Percentiles rank a stretch among this genome's conserved stretches.
These are phyloP conservation scores for Brassica balearica DNA, from an alignment of 441 rosid genomes.

Conservation along the genomic window DNA sequence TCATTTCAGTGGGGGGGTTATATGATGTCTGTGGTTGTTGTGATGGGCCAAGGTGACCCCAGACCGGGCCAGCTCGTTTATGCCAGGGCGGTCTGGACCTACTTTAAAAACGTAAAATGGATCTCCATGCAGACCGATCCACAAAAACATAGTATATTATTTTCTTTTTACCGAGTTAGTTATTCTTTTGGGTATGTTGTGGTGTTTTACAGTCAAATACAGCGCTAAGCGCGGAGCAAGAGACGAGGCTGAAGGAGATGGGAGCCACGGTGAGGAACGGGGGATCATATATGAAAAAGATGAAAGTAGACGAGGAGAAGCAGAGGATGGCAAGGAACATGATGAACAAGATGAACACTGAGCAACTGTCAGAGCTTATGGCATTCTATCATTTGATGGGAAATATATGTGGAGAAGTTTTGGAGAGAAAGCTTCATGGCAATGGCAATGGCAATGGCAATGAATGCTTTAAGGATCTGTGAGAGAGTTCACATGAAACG, in stretches of 20 bases:
- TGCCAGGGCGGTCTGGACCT: background rate
- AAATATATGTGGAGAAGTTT: slow-evolving; percentile 74
- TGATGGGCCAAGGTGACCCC: slow-evolving; percentile 21
- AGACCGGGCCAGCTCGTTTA: background rate
- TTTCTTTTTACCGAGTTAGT: background rate
- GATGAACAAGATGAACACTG: slow-evolving; percentile 77
- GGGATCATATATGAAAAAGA: slow-evolving; percentile 59
- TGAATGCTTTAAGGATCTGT: slow-evolving; percentile 38
- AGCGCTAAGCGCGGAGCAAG: slow-evolving; percentile 72
- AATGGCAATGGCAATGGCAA: slow-evolving; percentile 49
- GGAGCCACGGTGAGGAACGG: slow-evolving; percentile 93
- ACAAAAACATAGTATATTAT: background rate
- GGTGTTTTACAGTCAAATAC: slow-evolving; percentile 65
- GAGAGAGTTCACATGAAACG: slow-evolving; percentile 31
- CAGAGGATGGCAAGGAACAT: slow-evolving; percentile 68
- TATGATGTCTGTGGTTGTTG: slow-evolving; percentile 24
- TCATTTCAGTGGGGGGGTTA: slow-evolving; percentile 28
- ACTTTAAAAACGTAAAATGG: background rate
- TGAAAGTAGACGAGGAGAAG: slow-evolving; percentile 68
- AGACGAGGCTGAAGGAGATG: slow-evolving; percentile 87
- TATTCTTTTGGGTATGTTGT: background rate
- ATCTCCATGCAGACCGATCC: background rate
- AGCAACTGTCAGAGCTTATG: slow-evolving; percentile 73
- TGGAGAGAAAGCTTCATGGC: slow-evolving; percentile 57
- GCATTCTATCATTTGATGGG: slow-evolving; percentile 87